Evolutionary conservation across 176 grass and related monocot genomes (phyloP).

Genomic region (Poa annua): DNA sequence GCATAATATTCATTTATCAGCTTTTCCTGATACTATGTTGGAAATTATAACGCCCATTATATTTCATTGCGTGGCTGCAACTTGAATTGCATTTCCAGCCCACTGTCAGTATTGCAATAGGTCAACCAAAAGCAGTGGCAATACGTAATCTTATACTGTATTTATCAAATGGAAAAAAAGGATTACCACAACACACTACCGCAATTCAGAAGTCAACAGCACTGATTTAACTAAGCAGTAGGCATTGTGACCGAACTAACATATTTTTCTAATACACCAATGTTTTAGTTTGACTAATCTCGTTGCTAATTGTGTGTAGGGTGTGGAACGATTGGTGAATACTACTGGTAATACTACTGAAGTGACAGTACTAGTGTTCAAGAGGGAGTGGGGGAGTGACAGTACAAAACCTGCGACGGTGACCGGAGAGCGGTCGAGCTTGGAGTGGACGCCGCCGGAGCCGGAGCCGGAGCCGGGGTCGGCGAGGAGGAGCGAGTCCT

Average conservation of each 20-base stretch:
- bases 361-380: too few species aligned
- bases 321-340: not conserved
- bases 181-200: not conserved
- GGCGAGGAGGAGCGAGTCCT: constrained; percentile 57
- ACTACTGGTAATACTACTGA: not conserved
- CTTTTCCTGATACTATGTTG: not conserved
- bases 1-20: not conserved
- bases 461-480: not conserved
- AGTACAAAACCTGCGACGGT: constrained; percentile 77
- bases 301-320: not conserved
- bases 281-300: not conserved
- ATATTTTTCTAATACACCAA: not conserved
- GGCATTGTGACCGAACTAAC: not conserved
- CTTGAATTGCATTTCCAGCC: not conserved
- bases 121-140: constrained; percentile 6
- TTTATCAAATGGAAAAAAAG: not conserved
- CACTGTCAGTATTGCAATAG: not conserved
- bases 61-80: not conserved
- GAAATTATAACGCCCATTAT: not conserved
- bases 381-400: not conserved
- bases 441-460: constrained; percentile 51
- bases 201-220: not conserved
- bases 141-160: not conserved
- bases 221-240: constrained; percentile 22
- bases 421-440: constrained; percentile 85